Conservation (phyloP, 2,329 filamentous ascomycete species). For the Calonectria honghensis region DNA sequence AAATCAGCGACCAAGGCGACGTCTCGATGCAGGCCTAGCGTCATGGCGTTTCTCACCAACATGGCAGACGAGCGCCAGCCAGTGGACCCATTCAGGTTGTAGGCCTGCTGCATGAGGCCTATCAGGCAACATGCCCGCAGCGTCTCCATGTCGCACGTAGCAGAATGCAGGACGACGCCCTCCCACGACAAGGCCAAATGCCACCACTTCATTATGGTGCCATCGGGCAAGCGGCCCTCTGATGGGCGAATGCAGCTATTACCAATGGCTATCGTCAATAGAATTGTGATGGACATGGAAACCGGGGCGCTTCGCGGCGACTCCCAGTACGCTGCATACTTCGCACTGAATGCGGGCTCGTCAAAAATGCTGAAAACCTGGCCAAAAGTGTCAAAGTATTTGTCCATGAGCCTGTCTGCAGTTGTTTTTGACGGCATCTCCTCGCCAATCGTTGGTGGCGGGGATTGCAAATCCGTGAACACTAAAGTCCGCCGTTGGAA, state of each 20-base stretch:
- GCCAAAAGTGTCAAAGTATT: not conserved
- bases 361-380: not conserved
- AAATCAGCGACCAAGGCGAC: not conserved
- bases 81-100: slow-evolving; percentile 5
- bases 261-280: not conserved
- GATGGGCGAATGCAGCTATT: not conserved
- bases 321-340: not conserved
- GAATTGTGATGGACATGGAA: not conserved
- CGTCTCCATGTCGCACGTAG: not conserved
- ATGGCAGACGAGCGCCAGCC: slow-evolving; percentile 5
- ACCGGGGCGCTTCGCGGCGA: not conserved
- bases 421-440: not conserved
- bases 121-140: slow-evolving; percentile 5
- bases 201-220: not conserved
- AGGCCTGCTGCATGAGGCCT: slow-evolving; percentile 9
- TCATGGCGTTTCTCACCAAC: slow-evolving; percentile 9
- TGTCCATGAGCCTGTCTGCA: not conserved
- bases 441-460: not conserved
- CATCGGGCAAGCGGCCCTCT: not conserved
- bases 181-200: not conserved
- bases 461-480: not conserved
- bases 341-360: not conserved
- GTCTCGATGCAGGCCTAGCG: not conserved
- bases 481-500: slow-evolving; percentile 2
- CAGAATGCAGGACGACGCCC: not conserved